Evolutionary conservation across 495 filamentous ascomycete genomes (phyloP), one percentile per base, ranked within the genome.

Genomic region (Penicillium chermesinum): DNA sequence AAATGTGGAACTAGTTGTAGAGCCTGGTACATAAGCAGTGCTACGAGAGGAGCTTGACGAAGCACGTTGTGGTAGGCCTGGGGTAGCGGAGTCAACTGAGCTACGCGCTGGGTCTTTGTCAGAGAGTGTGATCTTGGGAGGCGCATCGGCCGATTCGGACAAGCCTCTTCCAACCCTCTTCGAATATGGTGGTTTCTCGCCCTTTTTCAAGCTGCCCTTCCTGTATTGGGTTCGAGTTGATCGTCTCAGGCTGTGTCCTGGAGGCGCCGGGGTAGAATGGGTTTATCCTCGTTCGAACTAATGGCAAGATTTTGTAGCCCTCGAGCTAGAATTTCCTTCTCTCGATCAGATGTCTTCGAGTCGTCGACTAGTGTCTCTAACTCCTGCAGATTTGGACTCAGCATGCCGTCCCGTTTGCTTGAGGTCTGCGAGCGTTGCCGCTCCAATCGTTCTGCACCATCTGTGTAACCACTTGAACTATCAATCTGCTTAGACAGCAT

Each of bases 401-500:
- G 80, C 32, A 63, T 58, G 18, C 83, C 62, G 46, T 83, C 82
- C 2, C 80, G 71, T 5, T 61, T 67, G 39, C 42, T 58, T 30
- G 4, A 30, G 10, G 70, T 70, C 20, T 77, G 67, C 2, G 89
- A 95, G 51, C 80, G 76, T 56, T 90, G 84, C 52, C 86, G 76
- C 53, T 88, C 86, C 34, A 96, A 66, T 52, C 82, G 77, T 39
- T 97, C 93, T 0, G 91, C 88, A 14, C 93, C 93, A 70, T 99
- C 91, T 46, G 81, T 73, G 61, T 93, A 95, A 34, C 84, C 86
- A 3, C 77, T 76, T 3, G 76, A 75, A 50, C 78, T 85, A 53
- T 96, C 87, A 44, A 99, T 86, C 64, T 96, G 90, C 53, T 82
- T 82, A 5, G 91, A 96, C 9, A 99, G 73, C 90, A 95, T 96